Evolutionary conservation across 768 basidiomycete species (phyloP).

Genomic region (Nidularia pulvinata): DNA sequence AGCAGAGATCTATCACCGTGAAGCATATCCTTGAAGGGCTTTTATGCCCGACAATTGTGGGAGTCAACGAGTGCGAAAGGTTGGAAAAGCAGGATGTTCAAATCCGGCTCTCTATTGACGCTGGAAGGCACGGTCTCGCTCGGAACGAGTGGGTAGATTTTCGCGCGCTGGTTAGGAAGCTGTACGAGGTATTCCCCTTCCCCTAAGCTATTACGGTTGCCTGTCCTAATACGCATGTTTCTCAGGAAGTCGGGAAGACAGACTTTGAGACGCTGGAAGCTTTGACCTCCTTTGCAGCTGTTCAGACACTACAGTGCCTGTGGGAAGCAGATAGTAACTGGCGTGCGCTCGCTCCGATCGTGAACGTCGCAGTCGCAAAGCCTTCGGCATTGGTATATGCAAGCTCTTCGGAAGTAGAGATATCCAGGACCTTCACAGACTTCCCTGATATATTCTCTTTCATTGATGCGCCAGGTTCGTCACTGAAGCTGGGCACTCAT

Average conservation of each 20-base stretch:
- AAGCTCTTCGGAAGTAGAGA: constrained; percentile 59
- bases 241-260: constrained; percentile 46
- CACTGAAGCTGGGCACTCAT: neutral
- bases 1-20: constrained; percentile 16
- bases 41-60: constrained; percentile 55
- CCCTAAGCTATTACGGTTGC: constrained; percentile 1
- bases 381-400: constrained; percentile 72
- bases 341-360: constrained; percentile 15
- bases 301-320: constrained; percentile 34
- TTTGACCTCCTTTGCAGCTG: constrained; percentile 56
- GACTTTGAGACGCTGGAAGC: constrained; percentile 70
- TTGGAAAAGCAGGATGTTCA: constrained; percentile 60
- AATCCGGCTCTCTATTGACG: constrained; percentile 34
- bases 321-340: constrained; percentile 1
- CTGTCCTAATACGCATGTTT: neutral
- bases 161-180: constrained; percentile 30
- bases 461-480: neutral
- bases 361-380: constrained; percentile 67
- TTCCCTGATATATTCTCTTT: constrained; percentile 18
- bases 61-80: constrained; percentile 69
- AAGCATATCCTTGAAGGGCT: constrained; percentile 35
- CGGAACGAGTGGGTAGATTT: constrained; percentile 31
- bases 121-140: constrained; percentile 10
- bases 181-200: constrained; percentile 27
- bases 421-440: constrained; percentile 43